Evolutionary conservation across 257 asterid genomes (phyloP).

Genomic region (Ilex aquifolium): DNA sequence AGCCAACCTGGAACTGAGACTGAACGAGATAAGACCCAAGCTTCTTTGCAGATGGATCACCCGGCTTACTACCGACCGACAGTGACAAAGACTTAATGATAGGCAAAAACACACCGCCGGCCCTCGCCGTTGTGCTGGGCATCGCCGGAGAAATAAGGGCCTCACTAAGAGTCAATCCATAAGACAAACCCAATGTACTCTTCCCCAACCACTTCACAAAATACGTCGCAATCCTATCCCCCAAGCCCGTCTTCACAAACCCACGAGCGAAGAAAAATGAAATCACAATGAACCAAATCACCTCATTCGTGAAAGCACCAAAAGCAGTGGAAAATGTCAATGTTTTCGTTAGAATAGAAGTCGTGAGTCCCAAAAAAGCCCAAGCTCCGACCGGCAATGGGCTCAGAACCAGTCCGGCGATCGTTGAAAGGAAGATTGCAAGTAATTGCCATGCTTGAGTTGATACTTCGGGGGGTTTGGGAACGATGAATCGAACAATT

Average conservation of each 20-base stretch:
- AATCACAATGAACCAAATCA: conserved; percentile 84
- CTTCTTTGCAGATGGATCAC: conserved; percentile 69
- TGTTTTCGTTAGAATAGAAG: conserved; percentile 59
- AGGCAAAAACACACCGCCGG: conserved; percentile 93
- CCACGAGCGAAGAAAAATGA: conserved; percentile 94
- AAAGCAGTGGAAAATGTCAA: conserved; percentile 66
- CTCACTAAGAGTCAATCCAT: conserved; percentile 86
- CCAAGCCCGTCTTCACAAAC: conserved; percentile 87
- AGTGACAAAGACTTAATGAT: conserved; percentile 76
- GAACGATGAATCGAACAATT: conserved; percentile 56
- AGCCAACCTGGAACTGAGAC: conserved; percentile 83
- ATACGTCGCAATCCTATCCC: conserved; percentile 82
- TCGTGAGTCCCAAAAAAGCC: conserved; percentile 82
- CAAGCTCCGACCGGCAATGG: conserved; percentile 96
- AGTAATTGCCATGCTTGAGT: conserved; percentile 86
- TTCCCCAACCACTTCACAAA: conserved; percentile 90
- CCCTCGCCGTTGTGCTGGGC: conserved; percentile 99
- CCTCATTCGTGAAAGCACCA: conserved; percentile 85
- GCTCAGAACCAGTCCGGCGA: conserved; percentile 78
- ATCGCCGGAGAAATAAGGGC: conserved; percentile 93
- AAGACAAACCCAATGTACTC: conserved; percentile 86
- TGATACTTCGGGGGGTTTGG: conserved; percentile 70
- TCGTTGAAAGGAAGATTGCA: conserved; percentile 77
- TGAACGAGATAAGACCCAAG: conserved; percentile 78
- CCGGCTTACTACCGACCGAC: conserved; percentile 81